Evolutionary conservation across 495 filamentous ascomycete species (phyloP), one percentile per base, ranked within the genome.

Genomic region (Thozetella sp.): DNA sequence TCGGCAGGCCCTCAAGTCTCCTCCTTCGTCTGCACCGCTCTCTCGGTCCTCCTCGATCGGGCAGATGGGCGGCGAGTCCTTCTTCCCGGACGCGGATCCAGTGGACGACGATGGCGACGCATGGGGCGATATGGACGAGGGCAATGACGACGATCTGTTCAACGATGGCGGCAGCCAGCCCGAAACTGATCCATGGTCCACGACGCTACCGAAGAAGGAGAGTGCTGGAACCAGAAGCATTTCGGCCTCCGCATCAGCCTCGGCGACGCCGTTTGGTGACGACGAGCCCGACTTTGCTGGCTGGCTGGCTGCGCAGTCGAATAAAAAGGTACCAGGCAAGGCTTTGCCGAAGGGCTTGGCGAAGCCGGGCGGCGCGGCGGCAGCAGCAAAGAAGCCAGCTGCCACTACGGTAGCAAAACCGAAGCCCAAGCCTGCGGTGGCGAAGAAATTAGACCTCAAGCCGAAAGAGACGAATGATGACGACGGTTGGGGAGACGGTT

Each of bases 241-340:
- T 19, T 67, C 65, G 48, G 55, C 62, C 23, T 61, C 53, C 48
- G 24, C 61, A 10, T 50, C 72, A 3, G 66, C 72, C 11, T 61
- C 77, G 0, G 68, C 79, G 1, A 80, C 77, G 13, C 81, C 86
- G 0, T 96, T 88, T 61, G 90, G 93, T 60, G 92, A 96, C 66
- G 87, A 88, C 2, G 93, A 97, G 67, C 93, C 93, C 1, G 93
- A 97, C 70, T 97, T 97, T 73, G 93, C 93, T 20, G 92, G 91
- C 3, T 96, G 93, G 93, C 72, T 97, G 46, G 91, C 90, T 11
- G 92, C 92, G 17, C 93, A 96, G 72, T 83, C 87, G 20, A 76
- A 89, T 63, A 83, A 89, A 60, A 97, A 94, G 73, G 75, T 78
- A 48, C 70, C 74, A 1, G 67, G 65, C 2, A 90, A 88, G 55